phyloP scores from a whole-genome alignment of 495 filamentous ascomycete species.

The Hypoxylon fragiforme region DNA sequence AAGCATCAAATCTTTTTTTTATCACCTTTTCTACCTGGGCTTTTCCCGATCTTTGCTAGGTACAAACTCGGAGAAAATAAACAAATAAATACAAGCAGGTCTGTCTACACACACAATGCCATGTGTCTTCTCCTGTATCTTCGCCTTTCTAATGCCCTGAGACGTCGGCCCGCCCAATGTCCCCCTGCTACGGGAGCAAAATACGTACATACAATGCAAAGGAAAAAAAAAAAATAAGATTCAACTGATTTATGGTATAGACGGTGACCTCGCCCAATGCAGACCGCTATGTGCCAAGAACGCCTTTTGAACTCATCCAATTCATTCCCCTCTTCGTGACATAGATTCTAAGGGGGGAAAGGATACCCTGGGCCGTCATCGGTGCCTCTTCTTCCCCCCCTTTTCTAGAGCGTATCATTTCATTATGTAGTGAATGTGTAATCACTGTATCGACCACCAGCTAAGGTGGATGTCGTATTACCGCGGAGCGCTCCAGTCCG shows the following conservation, averaged over 20 bases:
- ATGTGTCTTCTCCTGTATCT: conserved; percentile 25
- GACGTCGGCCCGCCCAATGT: conserved; percentile 4
- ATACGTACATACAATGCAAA: conserved; percentile 1
- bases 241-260: conserved; percentile 19
- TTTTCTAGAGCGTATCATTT: conserved; percentile 15
- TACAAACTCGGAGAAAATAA: too few relatives aligned
- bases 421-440: conserved; percentile 16
- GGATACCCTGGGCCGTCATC: background rate
- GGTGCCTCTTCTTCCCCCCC: background rate
- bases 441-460: too few relatives aligned
- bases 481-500: conserved; percentile 31
- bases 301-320: conserved; percentile 33
- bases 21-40: too few relatives aligned
- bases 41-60: too few relatives aligned
- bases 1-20: too few relatives aligned
- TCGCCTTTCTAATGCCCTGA: conserved; percentile 16
- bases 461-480: conserved; percentile 12
- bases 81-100: too few relatives aligned
- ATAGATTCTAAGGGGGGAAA: too few relatives aligned
- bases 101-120: conserved; percentile 5
- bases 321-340: conserved; percentile 19
- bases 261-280: conserved; percentile 11
- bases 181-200: conserved; percentile 2
- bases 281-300: conserved; percentile 21
- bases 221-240: conserved; percentile 6